Conservation (phyloP, 495 filamentous ascomycete genomes). For the Lophiostoma macrostomum region DNA sequence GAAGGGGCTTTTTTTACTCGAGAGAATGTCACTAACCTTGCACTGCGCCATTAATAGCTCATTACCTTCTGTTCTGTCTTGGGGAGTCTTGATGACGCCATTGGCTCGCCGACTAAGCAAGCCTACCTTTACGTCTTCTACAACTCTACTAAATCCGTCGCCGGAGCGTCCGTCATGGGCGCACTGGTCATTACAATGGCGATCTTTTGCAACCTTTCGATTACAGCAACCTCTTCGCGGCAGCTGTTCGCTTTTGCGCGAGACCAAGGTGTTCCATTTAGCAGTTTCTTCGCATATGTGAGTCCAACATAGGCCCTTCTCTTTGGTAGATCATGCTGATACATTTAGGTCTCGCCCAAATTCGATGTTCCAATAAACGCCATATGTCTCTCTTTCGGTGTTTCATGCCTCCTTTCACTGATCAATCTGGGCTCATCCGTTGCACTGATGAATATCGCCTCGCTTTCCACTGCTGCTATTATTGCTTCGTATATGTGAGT, state of each 20-base stretch:
- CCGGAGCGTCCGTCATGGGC: conserved; percentile 50
- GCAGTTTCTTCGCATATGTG: conserved; percentile 50
- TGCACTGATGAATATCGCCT: conserved; percentile 49
- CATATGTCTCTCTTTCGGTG: conserved; percentile 43
- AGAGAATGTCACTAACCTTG: no score
- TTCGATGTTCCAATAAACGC: conserved; percentile 55
- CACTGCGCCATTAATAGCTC: no score
- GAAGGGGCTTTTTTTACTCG: no score
- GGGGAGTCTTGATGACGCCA: conserved; percentile 44
- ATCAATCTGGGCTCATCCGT: conserved; percentile 47
- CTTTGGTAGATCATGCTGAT: not conserved
- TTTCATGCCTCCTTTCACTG: conserved; percentile 33
- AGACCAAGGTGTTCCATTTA: conserved; percentile 55
- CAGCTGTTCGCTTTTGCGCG: conserved; percentile 60
- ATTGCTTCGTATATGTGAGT: conserved; percentile 53
- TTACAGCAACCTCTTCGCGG: conserved; percentile 55
- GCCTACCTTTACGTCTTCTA: conserved; percentile 56
- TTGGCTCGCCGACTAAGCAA: conserved; percentile 43
- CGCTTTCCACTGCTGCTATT: conserved; percentile 46
- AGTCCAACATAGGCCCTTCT: conserved; percentile 17
- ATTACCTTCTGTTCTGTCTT: conserved; percentile 32
- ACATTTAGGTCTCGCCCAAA: conserved; percentile 42
- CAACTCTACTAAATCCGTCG: conserved; percentile 48
- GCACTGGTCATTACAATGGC: conserved; percentile 50
- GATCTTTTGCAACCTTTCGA: conserved; percentile 50